Percentiles rank a stretch among this genome's conserved stretches.
Evolutionary conservation across 2,329 filamentous ascomycete genomes (phyloP).

Genomic region (Fusarium sp.): DNA sequence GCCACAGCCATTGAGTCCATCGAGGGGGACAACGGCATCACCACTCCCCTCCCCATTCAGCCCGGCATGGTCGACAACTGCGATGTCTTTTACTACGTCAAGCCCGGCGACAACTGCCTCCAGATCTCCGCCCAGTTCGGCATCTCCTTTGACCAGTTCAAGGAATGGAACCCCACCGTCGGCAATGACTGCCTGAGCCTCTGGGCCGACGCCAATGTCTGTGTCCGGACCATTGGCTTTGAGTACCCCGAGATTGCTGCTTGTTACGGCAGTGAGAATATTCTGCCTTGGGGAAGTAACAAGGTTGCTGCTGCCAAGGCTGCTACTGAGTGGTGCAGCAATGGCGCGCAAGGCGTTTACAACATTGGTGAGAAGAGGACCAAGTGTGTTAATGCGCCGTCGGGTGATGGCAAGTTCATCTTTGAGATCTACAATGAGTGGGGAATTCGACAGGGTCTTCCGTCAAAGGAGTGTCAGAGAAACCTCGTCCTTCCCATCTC

Average conservation of each 20-base stretch:
- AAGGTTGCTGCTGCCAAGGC: neutral
- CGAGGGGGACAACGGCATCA: conserved; percentile 3
- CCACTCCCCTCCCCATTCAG: conserved; percentile 9
- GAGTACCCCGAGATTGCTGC: neutral
- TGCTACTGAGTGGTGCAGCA: neutral
- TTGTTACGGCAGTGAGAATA: neutral
- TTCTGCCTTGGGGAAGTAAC: conserved; percentile 12
- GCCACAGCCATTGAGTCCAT: neutral
- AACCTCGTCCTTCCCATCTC: neutral
- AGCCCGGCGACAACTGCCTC: neutral
- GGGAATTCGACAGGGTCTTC: neutral
- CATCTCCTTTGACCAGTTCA: neutral
- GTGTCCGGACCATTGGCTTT: conserved; percentile 1
- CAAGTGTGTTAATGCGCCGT: conserved; percentile 8
- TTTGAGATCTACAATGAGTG: conserved; percentile 8
- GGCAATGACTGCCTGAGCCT: neutral
- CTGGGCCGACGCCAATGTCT: conserved; percentile 13
- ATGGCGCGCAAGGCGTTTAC: neutral
- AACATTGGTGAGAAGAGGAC: neutral
- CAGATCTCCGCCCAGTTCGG: neutral
- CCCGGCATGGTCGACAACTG: conserved; percentile 17
- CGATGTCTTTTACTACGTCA: neutral
- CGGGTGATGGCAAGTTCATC: conserved; percentile 3
- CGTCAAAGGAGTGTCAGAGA: neutral
- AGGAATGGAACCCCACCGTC: conserved; percentile 8